These are phyloP conservation scores for Penicillium dipodomyicola DNA, from an alignment of 495 filamentous ascomycete genomes.

Conservation along the genomic window DNA sequence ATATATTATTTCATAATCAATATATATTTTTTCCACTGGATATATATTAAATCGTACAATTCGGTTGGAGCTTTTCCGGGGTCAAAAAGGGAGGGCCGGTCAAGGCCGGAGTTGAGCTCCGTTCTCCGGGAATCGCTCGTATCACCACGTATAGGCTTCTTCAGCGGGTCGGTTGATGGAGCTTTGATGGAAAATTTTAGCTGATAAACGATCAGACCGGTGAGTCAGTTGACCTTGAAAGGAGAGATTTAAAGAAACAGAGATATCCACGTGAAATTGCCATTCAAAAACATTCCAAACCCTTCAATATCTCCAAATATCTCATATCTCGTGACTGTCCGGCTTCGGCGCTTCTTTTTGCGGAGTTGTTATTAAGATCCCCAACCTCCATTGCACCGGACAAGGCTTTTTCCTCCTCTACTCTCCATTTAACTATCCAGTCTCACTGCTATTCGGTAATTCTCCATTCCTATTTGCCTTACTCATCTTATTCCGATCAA, in stretches of 20 bases:
- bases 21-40: not conserved
- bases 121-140: conserved; percentile 23
- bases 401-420: conserved; percentile 37
- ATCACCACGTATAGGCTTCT: conserved; percentile 1
- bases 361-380: conserved; percentile 21
- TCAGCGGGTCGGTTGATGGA: conserved; percentile 22
- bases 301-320: conserved; percentile 7
- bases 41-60: conserved; percentile 16
- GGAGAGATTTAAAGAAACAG: conserved; percentile 3
- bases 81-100: conserved; percentile 12
- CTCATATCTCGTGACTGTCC: conserved; percentile 34
- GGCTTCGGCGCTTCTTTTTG: conserved; percentile 39
- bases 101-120: conserved; percentile 23
- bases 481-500: conserved; percentile 5
- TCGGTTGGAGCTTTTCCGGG: conserved; percentile 22
- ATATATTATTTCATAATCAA: conserved; percentile 3
- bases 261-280: not conserved
- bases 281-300: not conserved
- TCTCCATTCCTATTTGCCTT: conserved; percentile 17
- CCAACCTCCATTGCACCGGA: conserved; percentile 19
- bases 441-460: conserved; percentile 19
- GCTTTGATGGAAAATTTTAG: not conserved
- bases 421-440: conserved; percentile 6
- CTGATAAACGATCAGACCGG: conserved; percentile 10
- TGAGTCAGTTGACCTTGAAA: conserved; percentile 5